Conservation (phyloP, 306 rosid species). For the Mimosa bimucronata region DNA sequence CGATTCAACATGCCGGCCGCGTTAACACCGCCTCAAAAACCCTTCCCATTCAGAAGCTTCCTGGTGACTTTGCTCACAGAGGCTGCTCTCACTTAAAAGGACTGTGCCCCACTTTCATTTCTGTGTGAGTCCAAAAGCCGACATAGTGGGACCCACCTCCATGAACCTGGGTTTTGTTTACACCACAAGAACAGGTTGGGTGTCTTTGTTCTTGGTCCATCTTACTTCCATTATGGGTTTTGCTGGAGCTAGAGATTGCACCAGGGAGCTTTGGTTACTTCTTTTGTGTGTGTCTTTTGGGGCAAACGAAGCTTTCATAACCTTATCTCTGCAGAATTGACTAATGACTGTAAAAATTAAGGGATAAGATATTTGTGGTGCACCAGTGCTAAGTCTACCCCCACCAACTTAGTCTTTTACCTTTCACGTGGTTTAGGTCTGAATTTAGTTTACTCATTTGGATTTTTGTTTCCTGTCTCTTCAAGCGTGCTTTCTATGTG, state of each 20-base stretch:
- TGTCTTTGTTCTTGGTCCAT: background rate
- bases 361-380: conserved; percentile 48
- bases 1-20: conserved; percentile 51
- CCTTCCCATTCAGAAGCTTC: conserved; percentile 9
- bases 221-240: background rate
- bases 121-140: conserved; percentile 19
- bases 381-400: background rate
- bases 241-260: conserved; percentile 1
- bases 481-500: background rate
- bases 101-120: conserved; percentile 30
- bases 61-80: conserved; percentile 11
- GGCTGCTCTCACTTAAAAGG: conserved; percentile 13
- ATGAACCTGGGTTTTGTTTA: conserved; percentile 7
- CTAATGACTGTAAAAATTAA: background rate
- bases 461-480: background rate
- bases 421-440: background rate
- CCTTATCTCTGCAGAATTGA: conserved; percentile 12
- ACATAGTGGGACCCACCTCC: conserved; percentile 37
- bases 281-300: background rate
- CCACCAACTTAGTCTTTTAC: background rate
- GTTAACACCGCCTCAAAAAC: conserved; percentile 27
- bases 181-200: conserved; percentile 33
- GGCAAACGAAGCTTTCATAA: background rate
- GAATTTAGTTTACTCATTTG: background rate
- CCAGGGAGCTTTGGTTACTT: background rate